A percentile compares a stretch with the other conserved stretches of the same genome.
phyloP scores from a whole-genome alignment of 2,329 filamentous ascomycete species.

The Colletotrichum siamense region DNA sequence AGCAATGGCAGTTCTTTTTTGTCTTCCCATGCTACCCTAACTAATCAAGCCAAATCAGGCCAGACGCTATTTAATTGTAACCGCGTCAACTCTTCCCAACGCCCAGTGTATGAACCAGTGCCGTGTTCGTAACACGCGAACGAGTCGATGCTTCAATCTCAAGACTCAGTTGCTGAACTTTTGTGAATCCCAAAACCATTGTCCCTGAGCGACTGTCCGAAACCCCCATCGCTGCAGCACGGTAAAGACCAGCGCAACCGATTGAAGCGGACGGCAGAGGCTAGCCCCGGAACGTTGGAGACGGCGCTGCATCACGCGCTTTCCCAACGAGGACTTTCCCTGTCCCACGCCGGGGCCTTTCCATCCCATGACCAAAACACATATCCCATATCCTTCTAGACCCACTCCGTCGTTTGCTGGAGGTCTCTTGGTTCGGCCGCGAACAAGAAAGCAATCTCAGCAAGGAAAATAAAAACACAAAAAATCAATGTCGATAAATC shows the following conservation, averaged over 20 bases:
- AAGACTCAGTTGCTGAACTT: constrained; percentile 21
- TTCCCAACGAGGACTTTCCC: not conserved
- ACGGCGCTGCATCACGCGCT: not conserved
- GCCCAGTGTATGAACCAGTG: constrained; percentile 1
- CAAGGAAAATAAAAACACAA: not conserved
- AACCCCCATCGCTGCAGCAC: not conserved
- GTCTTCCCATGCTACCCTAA: constrained; percentile 17
- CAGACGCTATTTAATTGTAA: not conserved
- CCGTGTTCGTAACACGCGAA: not conserved
- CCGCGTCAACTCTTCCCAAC: constrained; percentile 13
- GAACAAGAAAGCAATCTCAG: not conserved
- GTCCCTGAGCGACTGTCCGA: not conserved
- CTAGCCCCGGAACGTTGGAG: not conserved
- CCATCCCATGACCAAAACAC: not conserved
- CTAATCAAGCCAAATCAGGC: constrained; percentile 14
- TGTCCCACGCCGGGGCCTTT: not conserved
- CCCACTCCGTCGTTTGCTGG: constrained; percentile 23
- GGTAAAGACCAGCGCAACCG: not conserved
- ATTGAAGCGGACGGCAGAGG: not conserved
- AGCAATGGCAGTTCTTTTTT: constrained; percentile 10
- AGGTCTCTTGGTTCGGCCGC: constrained; percentile 10
- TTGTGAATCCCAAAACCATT: not conserved
- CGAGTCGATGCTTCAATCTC: constrained; percentile 22
- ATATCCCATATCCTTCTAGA: not conserved
- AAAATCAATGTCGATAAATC: not conserved